Percentiles rank a stretch among this genome's conserved stretches.
Evolutionary conservation across 345 rosid species (phyloP).

Genomic region (Brassica incana): DNA sequence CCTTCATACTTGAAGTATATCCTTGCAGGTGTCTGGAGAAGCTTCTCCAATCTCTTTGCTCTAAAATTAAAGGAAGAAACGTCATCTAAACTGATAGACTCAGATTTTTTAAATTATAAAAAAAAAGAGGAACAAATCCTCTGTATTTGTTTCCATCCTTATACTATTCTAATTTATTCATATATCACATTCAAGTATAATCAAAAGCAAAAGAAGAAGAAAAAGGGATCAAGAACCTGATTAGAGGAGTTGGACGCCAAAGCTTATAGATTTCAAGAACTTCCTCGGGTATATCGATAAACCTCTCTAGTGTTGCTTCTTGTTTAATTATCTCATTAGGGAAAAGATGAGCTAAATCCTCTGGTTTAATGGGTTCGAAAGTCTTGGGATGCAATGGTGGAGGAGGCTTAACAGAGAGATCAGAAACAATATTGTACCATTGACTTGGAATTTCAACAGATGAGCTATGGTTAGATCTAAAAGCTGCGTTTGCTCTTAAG

Average conservation of each 20-base stretch:
- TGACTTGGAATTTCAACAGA: slow-evolving; percentile 52
- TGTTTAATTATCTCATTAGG: slow-evolving; percentile 83
- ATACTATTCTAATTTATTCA: background rate
- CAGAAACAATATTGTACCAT: slow-evolving; percentile 64
- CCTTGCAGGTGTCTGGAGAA: slow-evolving; percentile 81
- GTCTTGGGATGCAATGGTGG: slow-evolving; percentile 81
- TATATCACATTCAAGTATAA: background rate
- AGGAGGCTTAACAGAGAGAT: slow-evolving; percentile 81
- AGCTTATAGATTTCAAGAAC: slow-evolving; percentile 77
- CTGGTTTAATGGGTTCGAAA: slow-evolving; percentile 63
- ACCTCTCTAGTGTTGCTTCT: slow-evolving; percentile 68
- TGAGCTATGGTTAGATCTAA: slow-evolving; percentile 29
- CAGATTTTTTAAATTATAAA: background rate
- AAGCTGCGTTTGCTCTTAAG: slow-evolving; percentile 47
- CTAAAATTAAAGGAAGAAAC: slow-evolving; percentile 41
- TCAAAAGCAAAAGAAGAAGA: background rate
- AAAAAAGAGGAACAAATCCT: background rate
- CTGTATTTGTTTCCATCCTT: background rate
- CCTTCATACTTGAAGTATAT: slow-evolving; percentile 96
- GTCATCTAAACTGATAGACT: background rate
- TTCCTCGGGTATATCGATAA: slow-evolving; percentile 81
- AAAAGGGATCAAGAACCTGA: slow-evolving; percentile 51
- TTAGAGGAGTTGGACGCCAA: slow-evolving; percentile 96
- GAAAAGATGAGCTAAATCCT: slow-evolving; percentile 79
- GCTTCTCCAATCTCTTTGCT: slow-evolving; percentile 96